Evolutionary conservation across 805 yeast species (phyloP).

Genomic region (Candida mattraensis): DNA sequence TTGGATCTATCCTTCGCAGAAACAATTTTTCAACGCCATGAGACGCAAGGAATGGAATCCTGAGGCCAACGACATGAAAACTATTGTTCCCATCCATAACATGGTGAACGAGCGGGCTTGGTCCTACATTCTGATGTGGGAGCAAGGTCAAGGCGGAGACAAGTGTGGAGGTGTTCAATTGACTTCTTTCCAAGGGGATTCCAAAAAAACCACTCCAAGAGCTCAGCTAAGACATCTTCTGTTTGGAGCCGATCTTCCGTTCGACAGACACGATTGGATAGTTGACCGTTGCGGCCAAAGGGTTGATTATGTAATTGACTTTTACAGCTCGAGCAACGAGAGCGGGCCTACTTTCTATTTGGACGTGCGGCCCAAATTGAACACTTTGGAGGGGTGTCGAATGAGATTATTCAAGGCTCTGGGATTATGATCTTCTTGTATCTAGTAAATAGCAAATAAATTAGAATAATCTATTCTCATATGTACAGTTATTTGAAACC

Average conservation of each 20-base stretch:
- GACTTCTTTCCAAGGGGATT: constrained; percentile 87
- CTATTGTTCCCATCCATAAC: constrained; percentile 92
- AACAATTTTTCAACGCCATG: constrained; percentile 95
- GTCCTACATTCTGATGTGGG: constrained; percentile 85
- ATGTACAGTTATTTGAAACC: constrained; percentile 9
- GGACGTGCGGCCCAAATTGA: constrained; percentile 91
- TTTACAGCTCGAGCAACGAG: constrained; percentile 47
- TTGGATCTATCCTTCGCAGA: constrained; percentile 96
- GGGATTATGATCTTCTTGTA: constrained; percentile 37
- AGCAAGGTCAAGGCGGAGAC: constrained; percentile 53
- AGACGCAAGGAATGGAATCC: constrained; percentile 87
- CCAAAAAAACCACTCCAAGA: constrained; percentile 81
- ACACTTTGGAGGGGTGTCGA: constrained; percentile 75
- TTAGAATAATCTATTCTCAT: constrained; percentile 1
- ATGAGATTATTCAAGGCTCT: constrained; percentile 65
- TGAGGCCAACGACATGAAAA: constrained; percentile 74
- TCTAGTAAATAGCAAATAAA: not conserved
- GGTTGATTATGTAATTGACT: constrained; percentile 91
- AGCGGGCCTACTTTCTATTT: constrained; percentile 59
- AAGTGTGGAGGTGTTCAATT: constrained; percentile 83
- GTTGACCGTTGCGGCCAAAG: constrained; percentile 80
- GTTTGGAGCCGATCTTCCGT: constrained; percentile 73
- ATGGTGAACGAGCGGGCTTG: constrained; percentile 93
- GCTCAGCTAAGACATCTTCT: constrained; percentile 67
- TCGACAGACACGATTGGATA: constrained; percentile 96